Evolutionary conservation across 768 basidiomycete species (phyloP), one percentile per base, ranked within the genome.

Genomic region (Leccinum uliginosum): DNA sequence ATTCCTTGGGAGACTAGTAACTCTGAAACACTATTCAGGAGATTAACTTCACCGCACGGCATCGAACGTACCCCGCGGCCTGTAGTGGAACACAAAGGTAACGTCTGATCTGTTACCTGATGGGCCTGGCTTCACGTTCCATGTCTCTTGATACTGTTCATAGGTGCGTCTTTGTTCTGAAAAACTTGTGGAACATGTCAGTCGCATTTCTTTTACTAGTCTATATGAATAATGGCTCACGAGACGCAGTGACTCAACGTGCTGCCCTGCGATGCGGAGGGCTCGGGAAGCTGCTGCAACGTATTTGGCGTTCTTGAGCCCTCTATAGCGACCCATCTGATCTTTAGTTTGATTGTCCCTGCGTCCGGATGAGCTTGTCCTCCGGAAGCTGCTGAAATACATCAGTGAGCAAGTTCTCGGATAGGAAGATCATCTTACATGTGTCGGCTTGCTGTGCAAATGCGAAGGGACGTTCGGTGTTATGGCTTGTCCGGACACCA

Each of bases 1-100:
- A 84, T 84, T 2, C 82, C 80, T 67, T 83, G 82, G 27, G 76
- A 65, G 58, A 76, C 72, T 49, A 83, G 65, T 56, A 81, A 83
- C 40, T 79, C 83, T 82, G 55, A 29, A 49, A 53, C 19, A 10
- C n/a, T 5, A 17, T 2, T 53, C n/a, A 55, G 49, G 29, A 24
- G 17, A 15, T 15, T 8, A 51, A 4, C 23, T 43, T 38, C 26
- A 55, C 34, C 1, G 14, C 6, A 10, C 23, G 0, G 14, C 47
- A 24, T 52, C 14, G 26, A 49, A 65, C 73, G 44, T 58, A 84
- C 86, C 82, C 54, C 69, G 72, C 35, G 82, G 74, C 24, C 84
- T 74, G 67, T 89, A 89, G 40, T 83, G 76, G 66, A 89, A 90
- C 3, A 81, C 73, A 64, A 89, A 89, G 15, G 83, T 81, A 24